phyloP scores from a whole-genome alignment of 2,329 filamentous ascomycete genomes.

The Beauveria scarabaeidicola region DNA sequence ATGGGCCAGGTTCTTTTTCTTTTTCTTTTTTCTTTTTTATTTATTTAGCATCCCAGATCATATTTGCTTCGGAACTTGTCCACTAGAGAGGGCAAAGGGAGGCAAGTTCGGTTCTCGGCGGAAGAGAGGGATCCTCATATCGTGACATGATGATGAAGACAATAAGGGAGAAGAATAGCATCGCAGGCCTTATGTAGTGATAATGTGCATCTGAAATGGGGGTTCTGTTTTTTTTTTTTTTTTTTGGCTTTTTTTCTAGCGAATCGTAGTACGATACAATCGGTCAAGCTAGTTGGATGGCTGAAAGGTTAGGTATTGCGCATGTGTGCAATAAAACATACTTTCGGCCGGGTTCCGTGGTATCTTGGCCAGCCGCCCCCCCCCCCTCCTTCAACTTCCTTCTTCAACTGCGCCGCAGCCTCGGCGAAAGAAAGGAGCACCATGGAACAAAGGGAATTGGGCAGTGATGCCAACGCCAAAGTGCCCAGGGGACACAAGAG shows the following conservation, averaged over 20 bases:
- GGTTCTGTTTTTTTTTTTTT: background rate
- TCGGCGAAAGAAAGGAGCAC: background rate
- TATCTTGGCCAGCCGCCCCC: background rate
- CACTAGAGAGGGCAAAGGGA: background rate
- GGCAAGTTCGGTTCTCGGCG: too few relatives aligned
- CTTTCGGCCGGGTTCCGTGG: background rate
- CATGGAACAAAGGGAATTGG: background rate
- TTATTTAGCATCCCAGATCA: background rate
- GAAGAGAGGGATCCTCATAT: background rate
- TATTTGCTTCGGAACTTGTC: constrained; percentile 2
- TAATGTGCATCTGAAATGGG: background rate
- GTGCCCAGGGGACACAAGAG: background rate
- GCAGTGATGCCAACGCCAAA: background rate
- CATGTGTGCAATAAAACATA: background rate
- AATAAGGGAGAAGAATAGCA: background rate
- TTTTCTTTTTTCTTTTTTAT: too few relatives aligned
- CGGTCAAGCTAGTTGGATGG: background rate
- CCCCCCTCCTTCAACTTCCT: background rate
- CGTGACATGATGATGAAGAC: background rate
- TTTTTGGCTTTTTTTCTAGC: background rate
- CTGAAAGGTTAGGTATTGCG: background rate
- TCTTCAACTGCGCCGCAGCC: background rate
- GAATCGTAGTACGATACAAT: background rate
- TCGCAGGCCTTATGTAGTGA: too few relatives aligned
- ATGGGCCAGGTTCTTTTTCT: background rate